phyloP scores from a whole-genome alignment of 2,329 filamentous ascomycete genomes.

The Anisogramma anomala region DNA sequence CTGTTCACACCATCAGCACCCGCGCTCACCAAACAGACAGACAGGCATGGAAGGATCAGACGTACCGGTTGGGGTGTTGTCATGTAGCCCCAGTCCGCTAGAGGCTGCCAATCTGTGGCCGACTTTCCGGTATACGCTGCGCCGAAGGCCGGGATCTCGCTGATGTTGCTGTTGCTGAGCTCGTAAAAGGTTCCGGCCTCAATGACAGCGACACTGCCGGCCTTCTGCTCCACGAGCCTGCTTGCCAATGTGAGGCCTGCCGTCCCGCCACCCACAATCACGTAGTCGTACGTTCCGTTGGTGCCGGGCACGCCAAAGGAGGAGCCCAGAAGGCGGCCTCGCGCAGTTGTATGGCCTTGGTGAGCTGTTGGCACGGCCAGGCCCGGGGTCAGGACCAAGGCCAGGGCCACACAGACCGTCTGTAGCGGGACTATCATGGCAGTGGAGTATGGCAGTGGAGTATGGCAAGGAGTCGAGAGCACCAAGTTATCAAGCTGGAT shows the following conservation, averaged over 20 bases:
- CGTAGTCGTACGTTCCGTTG: conserved; percentile 4
- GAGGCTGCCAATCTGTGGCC: neutral
- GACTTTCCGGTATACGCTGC: neutral
- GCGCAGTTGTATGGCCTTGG: no score
- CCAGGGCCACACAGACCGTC: no score
- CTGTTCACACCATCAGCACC: neutral
- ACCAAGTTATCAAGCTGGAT: no score
- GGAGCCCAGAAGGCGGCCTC: no score
- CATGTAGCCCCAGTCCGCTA: conserved; percentile 1
- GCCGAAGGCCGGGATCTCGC: conserved; percentile 5
- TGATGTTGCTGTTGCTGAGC: conserved; percentile 1
- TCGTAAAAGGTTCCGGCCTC: conserved; percentile 4
- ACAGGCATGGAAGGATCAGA: neutral
- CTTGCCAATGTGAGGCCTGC: conserved; percentile 6
- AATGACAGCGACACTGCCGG: conserved; percentile 4
- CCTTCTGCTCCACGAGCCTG: conserved; percentile 3
- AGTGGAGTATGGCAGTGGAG: no score
- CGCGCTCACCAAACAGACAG: no score
- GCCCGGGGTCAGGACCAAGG: no score
- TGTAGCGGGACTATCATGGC: no score
- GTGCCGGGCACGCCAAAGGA: no score
- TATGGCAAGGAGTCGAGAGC: no score
- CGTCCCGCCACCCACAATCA: conserved; percentile 9
- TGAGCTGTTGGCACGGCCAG: no score
- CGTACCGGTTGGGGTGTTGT: conserved; percentile 3